Base-by-base conservation (phyloP, 2,329 filamentous ascomycete genomes). In the Dactylella cylindrospora region DNA sequence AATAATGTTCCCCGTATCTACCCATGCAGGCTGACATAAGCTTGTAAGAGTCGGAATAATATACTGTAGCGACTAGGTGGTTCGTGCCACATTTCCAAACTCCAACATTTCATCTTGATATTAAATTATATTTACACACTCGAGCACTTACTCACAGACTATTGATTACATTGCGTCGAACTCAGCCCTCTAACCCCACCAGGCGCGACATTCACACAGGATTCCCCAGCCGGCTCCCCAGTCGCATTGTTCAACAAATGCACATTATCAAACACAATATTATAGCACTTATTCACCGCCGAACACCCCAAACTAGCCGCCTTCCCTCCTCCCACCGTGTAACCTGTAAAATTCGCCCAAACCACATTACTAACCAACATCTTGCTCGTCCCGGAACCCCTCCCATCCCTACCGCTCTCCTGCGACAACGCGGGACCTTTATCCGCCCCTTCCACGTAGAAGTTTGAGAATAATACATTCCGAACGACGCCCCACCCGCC, bases 401-500 rank as follows among this genome's bases (percentile, higher is more conserved):
- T 75, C 1, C 77, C 77, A 66, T 81, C 79, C 49, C 79, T 71
- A 1, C 79, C 78, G 36, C 67, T 76, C 47, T 77, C 72, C 66
- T 81, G 74, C 0, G 69, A 76, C 50, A 82, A 79, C 1, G 67
- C 66, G 0, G 75, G 72, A 0, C 76, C 76, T 10, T 69, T 66
- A 10, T 73, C 72, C 1, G 78, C 74, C 8, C 77, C 79, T 7
- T 75, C 65, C 10, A 80, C 66, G 9, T 74, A 64, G 65, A 81
- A 80, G 61, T 80, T 80, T 13, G 73, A 72, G 61, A 81, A 79
- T 1, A 75, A 67, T 5, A 81, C 70, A 65, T 80, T 79, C 10
- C 72, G 70, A 3, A 81, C 74, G 2, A 69, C 71, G n/a, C 80
- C 79, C 76, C 78, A 80, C 13, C 79, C 79, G 10, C 75, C 78